A percentile compares a stretch with the other conserved stretches of the same genome.
These are phyloP conservation scores for Dendrocalamus latiflorus DNA, from an alignment of 202 grass and related monocot genomes.

Conservation along the genomic window DNA sequence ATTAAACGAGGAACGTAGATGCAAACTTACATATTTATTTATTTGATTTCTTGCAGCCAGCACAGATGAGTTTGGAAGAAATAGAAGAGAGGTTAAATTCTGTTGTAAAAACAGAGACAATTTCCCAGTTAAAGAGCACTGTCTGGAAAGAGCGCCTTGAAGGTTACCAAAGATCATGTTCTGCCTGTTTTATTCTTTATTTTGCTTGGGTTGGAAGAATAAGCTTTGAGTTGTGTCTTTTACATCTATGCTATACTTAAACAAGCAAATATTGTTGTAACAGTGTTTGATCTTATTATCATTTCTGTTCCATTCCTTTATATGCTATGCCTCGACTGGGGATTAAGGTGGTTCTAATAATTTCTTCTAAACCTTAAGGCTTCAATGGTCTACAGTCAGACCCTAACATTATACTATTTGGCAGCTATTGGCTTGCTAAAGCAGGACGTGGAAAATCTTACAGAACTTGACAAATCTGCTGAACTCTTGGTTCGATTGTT, in stretches of 20 bases:
- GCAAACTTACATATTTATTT: conserved; percentile 24
- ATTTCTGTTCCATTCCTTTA: background rate
- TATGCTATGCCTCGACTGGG: background rate
- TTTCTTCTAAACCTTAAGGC: background rate
- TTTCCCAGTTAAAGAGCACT: conserved; percentile 82
- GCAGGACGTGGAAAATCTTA: conserved; percentile 80
- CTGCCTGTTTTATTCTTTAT: conserved; percentile 23
- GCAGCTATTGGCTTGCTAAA: conserved; percentile 79
- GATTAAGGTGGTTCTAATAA: background rate
- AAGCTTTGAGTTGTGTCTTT: background rate
- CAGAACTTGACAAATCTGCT: conserved; percentile 68
- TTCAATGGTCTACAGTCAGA: background rate
- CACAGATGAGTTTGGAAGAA: conserved; percentile 97
- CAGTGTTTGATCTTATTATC: background rate
- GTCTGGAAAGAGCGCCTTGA: conserved; percentile 98
- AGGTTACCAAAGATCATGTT: conserved; percentile 42
- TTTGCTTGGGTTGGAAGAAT: conserved; percentile 9
- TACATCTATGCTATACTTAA: background rate
- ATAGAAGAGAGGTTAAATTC: conserved; percentile 84
- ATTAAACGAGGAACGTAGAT: background rate
- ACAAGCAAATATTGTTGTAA: background rate
- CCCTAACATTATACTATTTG: conserved; percentile 25
- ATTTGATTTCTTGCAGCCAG: conserved; percentile 58
- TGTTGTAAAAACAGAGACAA: conserved; percentile 65
- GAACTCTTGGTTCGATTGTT: conserved; percentile 88